Evolutionary conservation across 2,329 filamentous ascomycete genomes (phyloP), one percentile per base, ranked within the genome.

Genomic region (Aspergillus niger): DNA sequence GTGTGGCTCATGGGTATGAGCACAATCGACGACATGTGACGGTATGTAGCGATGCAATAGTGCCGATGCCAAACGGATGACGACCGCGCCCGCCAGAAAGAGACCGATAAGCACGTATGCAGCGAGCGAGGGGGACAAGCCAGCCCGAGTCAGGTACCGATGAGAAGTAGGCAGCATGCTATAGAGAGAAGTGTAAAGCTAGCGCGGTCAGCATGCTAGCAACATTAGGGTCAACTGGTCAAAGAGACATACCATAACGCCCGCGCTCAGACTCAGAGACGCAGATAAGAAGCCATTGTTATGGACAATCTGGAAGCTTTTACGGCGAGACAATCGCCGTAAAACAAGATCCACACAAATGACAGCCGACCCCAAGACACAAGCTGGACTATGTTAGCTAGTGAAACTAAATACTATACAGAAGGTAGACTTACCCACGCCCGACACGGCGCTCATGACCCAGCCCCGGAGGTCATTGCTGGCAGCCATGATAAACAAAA

Each of bases 131-230:
- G 91, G 81, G 7, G 85, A 82, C 76, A 88, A 88, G 15, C 87
- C 88, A 55, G 87, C 89, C 57, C 87, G 82, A 61, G 84, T 81
- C 3, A 99, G 83, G 71, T 96, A 97, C 41, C 82, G 82, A 71
- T 90, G 92, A 2, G 94, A 88, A 20, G 91, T 92, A 8, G 94
- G 94, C 7, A 98, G 84, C 91, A 98, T 97, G 76, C 89, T 95
- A 76, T 93, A 96, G 30, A 98, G 79, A 1, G 94, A 89, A 38
- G 93, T 97, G 76, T 97, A 97, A 43, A 97, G 85, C 92, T 97
- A 41, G 10, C 41, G 39, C 20, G 28, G 41, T 44, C 49, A 52
- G 60, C 55, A 51, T 59, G 48, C 3, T 20, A 13, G 15, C 28
- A 15, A 20, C 30, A 22, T 32, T 36, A 30, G 28, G n/a, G 15